A percentile compares a stretch with the other conserved stretches of the same genome.
Evolutionary conservation across 345 rosid genomes (phyloP).

Genomic region (Eucalyptus caleyi): DNA sequence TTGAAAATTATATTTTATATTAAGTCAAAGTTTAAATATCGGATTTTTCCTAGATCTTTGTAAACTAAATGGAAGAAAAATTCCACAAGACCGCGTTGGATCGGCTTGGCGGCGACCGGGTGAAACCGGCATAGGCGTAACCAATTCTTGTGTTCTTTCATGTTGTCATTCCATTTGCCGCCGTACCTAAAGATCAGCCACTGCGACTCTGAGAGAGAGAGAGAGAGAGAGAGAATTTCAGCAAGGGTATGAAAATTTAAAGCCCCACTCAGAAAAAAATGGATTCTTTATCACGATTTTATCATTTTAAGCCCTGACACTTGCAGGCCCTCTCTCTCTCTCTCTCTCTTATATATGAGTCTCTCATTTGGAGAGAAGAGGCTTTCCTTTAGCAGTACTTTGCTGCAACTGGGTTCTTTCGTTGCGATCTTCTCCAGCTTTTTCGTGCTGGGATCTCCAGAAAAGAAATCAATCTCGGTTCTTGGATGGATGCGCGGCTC

Average conservation of each 20-base stretch:
- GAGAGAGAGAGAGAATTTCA: background rate
- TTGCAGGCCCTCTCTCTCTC: background rate
- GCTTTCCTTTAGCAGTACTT: background rate
- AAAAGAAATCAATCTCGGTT: background rate
- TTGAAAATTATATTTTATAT: too few relatives aligned
- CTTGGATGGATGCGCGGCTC: background rate
- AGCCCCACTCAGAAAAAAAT: background rate
- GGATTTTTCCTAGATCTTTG: too few relatives aligned
- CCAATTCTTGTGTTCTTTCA: background rate
- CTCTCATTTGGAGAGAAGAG: background rate
- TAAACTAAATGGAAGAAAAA: background rate
- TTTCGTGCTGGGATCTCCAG: background rate
- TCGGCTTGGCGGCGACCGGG: background rate
- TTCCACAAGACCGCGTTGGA: background rate
- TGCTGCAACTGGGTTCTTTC: background rate
- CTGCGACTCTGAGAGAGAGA: background rate
- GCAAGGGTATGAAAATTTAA: background rate
- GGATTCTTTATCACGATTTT: background rate
- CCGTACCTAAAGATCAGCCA: background rate
- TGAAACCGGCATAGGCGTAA: background rate
- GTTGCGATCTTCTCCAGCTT: background rate
- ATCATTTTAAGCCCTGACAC: background rate
- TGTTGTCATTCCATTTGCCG: background rate
- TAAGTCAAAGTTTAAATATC: too few relatives aligned
- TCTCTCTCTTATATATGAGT: background rate